Base-by-base conservation (phyloP, 768 basidiomycete genomes). In the Leucosporidium yakuticum region DNA sequence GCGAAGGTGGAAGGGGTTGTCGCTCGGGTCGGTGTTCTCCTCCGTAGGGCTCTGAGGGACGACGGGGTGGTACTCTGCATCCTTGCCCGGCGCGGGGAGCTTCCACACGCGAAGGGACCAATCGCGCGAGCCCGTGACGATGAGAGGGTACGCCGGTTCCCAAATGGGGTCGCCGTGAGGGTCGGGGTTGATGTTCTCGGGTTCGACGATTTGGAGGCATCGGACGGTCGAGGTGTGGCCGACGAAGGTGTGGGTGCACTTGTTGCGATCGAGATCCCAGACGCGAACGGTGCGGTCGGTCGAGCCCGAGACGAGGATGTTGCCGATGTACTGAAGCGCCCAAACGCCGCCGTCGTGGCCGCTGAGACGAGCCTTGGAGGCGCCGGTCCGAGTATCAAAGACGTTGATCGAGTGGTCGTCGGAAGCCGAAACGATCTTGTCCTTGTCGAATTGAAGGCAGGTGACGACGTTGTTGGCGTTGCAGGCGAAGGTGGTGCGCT, bases 341-440 rank as follows among this genome's bases (percentile, higher is more conserved):
- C 94, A 98, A 2, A 98, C 92, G 23, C 94, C 94, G 60, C 94
- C 94, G 73, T 92, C 90, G 74, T 98, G 94, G 4, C 94, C 95
- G 66, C 89, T 84, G 53, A 98, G 83, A 2, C 87, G 84, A 51
- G 84, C 85, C 7, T 88, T 78, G 27, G 90, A 83, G 48, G 85
- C 83, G 19, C 95, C 95, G 0, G 88, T 89, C 32, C 83, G 78
- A n/a, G 91, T 93, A 29, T 88, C 88, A 78, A 95, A 97, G 56
- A 99, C 86, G 76, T 94, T 90, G 76, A 98, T 96, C 5, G 91
- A 90, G 74, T 97, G 91, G 79, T 97, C 94, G 78, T 99, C 95
- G 0, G 92, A 95, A 17, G 95, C 94, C 17, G 91, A 93, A 75
- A 99, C 91, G 80, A 99, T 91, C 69, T 94, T 91, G 36, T 90